Evolutionary conservation across 2,329 filamentous ascomycete species (phyloP).

Genomic region (Monosporascus sp.): DNA sequence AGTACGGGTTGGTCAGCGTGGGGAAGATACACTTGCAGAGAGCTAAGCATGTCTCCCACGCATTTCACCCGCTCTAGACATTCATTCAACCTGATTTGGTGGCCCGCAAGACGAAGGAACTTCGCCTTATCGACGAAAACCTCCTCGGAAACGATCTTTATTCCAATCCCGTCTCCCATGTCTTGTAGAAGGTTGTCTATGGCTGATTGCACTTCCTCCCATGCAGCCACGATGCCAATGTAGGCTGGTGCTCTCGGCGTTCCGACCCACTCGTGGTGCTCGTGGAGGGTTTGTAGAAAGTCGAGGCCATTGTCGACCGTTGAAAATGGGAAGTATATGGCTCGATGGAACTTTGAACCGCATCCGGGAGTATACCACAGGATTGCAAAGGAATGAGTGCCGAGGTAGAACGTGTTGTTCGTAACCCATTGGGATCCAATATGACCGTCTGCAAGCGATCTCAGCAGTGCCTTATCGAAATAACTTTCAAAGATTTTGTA

Average conservation of each 20-base stretch:
- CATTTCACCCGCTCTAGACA: not conserved
- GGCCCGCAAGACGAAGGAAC: not conserved
- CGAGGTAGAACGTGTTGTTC: not conserved
- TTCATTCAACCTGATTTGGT: not conserved
- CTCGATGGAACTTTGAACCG: too few species aligned
- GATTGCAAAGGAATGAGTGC: not conserved
- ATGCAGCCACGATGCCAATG: not conserved
- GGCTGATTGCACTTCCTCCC: not conserved
- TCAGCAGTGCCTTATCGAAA: not conserved
- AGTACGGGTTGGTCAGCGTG: rapidly evolving
- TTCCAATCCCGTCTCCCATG: not conserved
- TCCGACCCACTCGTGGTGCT: not conserved
- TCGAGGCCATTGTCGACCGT: not conserved
- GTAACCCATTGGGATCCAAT: not conserved
- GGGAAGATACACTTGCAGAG: too few species aligned
- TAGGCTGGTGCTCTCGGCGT: not conserved
- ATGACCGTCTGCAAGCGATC: not conserved
- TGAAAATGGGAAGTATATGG: not conserved
- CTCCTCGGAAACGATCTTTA: not conserved
- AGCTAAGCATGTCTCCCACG: not conserved
- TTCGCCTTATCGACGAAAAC: too few species aligned
- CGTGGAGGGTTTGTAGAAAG: not conserved
- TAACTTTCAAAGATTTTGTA: not conserved
- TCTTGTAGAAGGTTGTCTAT: not conserved
- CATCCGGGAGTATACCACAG: too few species aligned